A percentile compares a stretch with the other conserved stretches of the same genome.
Conservation (phyloP, 495 filamentous ascomycete genomes). For the Aspergillus conjunctus region DNA sequence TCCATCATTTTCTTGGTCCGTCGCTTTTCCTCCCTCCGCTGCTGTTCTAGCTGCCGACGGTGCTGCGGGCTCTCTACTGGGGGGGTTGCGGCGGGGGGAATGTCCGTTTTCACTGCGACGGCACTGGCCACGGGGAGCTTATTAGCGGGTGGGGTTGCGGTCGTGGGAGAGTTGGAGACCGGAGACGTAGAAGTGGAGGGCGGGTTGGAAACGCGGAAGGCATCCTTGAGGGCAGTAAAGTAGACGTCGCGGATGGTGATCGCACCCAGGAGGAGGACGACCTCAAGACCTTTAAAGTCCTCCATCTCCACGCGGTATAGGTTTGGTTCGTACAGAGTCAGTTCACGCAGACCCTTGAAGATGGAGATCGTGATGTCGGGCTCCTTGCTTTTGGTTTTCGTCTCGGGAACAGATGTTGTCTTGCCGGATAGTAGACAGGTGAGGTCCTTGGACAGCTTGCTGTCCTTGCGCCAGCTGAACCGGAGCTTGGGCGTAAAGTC, state of each 20-base stretch:
- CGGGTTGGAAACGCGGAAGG: constrained; percentile 73
- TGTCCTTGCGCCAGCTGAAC: constrained; percentile 92
- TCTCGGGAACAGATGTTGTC: constrained; percentile 60
- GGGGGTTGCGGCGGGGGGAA: constrained; percentile 26
- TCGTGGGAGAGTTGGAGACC: constrained; percentile 15
- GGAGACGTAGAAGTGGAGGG: constrained; percentile 21
- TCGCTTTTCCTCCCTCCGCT: constrained; percentile 64
- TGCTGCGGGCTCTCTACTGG: constrained; percentile 26
- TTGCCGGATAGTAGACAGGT: constrained; percentile 80
- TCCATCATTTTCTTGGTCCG: constrained; percentile 76
- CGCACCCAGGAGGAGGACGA: constrained; percentile 80
- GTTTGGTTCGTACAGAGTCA: constrained; percentile 93
- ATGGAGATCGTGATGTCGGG: constrained; percentile 92
- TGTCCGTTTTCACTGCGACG: constrained; percentile 22
- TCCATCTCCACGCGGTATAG: constrained; percentile 88
- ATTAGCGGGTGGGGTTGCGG: constrained; percentile 4
- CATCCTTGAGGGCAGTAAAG: constrained; percentile 64
- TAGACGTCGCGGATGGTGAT: constrained; percentile 87
- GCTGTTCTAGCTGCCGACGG: constrained; percentile 49
- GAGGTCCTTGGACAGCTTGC: constrained; percentile 80
- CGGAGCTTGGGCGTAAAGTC: constrained; percentile 75
- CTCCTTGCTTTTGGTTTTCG: constrained; percentile 76
- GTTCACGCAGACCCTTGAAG: constrained; percentile 65
- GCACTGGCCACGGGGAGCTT: constrained; percentile 19
- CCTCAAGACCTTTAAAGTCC: constrained; percentile 90